phyloP scores from a whole-genome alignment of 1,139 yeast genomes.

The Candida sojae region DNA sequence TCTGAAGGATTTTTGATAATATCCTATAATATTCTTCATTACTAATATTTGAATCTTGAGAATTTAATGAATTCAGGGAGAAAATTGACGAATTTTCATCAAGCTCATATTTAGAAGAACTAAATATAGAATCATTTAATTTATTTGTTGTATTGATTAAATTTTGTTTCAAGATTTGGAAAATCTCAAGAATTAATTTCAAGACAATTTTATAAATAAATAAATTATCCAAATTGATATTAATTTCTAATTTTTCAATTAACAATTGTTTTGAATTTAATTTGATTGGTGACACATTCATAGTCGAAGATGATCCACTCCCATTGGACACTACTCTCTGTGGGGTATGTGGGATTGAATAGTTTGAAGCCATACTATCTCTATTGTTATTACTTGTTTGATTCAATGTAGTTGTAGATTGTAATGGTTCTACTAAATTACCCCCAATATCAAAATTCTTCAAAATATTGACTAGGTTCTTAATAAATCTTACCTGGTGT shows the following conservation, averaged over 20 bases:
- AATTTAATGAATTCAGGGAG: conserved; percentile 29
- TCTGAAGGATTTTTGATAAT: conserved; percentile 28
- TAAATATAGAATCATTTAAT: conserved; percentile 3
- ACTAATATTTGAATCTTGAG: conserved; percentile 25
- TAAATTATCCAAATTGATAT: conserved; percentile 41
- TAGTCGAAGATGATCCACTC: conserved; percentile 2
- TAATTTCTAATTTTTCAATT: conserved; percentile 48
- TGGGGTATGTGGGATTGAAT: conserved; percentile 13
- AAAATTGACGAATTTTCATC: conserved; percentile 36
- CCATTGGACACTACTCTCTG: conserved; percentile 8
- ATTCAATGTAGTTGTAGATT: conserved; percentile 16
- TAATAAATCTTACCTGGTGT: conserved; percentile 38
- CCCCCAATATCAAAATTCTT: conserved; percentile 46
- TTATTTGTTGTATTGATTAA: conserved; percentile 13
- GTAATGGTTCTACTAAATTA: conserved; percentile 10
- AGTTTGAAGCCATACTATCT: conserved; percentile 10
- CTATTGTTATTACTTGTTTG: conserved; percentile 7
- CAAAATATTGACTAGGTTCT: conserved; percentile 34
- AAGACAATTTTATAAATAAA: conserved; percentile 42
- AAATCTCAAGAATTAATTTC: conserved; percentile 32
- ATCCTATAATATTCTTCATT: conserved; percentile 37
- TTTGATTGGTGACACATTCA: conserved; percentile 38
- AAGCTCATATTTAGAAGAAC: conserved; percentile 1
- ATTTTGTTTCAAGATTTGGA: conserved; percentile 24
- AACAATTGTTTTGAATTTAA: conserved; percentile 43